A percentile compares a stretch with the other conserved stretches of the same genome.
Conservation (phyloP, 1,284 basidiomycete genomes). For the Fomitopsis pinicola region DNA sequence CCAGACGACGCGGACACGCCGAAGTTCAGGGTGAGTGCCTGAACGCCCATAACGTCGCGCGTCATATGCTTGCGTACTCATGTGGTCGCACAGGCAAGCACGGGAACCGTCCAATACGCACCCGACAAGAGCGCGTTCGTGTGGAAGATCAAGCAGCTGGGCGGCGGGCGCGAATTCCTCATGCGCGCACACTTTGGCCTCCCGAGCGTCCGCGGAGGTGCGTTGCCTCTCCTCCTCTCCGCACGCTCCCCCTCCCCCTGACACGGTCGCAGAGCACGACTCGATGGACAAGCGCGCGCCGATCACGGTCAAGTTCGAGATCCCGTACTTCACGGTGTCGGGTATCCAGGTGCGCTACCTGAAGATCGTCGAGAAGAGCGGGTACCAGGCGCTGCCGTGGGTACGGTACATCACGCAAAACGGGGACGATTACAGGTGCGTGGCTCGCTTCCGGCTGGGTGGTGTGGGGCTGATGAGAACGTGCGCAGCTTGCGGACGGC, state of each 20-base stretch:
- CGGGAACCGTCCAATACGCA: constrained; percentile 90
- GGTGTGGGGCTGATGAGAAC: background rate
- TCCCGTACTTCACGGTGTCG: constrained; percentile 96
- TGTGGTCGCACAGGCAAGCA: constrained; percentile 62
- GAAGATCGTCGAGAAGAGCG: constrained; percentile 98
- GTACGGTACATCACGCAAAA: constrained; percentile 94
- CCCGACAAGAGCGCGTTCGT: constrained; percentile 96
- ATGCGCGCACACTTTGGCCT: constrained; percentile 97
- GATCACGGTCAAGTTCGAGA: constrained; percentile 96
- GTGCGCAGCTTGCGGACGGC: constrained; percentile 64
- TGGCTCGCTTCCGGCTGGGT: background rate
- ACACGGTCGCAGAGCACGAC: constrained; percentile 57
- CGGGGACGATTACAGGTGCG: constrained; percentile 91
- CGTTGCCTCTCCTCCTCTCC: constrained; percentile 21
- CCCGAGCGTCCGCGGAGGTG: constrained; percentile 84
- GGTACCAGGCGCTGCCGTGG: constrained; percentile 92
- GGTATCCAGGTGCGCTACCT: constrained; percentile 96
- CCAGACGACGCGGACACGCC: constrained; percentile 98
- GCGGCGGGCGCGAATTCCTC: constrained; percentile 89
- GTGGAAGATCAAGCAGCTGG: constrained; percentile 97
- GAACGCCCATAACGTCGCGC: background rate
- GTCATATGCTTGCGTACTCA: background rate
- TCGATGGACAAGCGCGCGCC: constrained; percentile 83
- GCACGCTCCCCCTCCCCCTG: background rate
- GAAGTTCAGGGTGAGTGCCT: constrained; percentile 78